Evolutionary conservation across 2,329 filamentous ascomycete genomes (phyloP).

Genomic region (Chrysosporium keratinophilum): DNA sequence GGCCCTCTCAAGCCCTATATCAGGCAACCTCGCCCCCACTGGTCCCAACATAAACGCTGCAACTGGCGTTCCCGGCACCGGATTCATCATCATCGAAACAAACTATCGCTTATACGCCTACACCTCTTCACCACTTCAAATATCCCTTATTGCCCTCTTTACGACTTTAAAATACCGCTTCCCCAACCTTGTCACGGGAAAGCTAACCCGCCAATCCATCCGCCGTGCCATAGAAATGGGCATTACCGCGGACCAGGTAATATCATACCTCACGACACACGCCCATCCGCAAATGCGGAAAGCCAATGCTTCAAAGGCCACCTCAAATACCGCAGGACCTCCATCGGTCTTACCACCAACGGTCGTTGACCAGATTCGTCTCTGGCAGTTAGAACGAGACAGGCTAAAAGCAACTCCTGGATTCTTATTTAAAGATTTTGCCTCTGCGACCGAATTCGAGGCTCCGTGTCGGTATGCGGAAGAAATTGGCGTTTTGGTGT

Average conservation of each 20-base stretch:
- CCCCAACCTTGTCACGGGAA: slow-evolving; percentile 85
- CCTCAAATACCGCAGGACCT: slow-evolving; percentile 31
- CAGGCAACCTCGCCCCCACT: slow-evolving; percentile 47
- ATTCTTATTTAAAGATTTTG: slow-evolving; percentile 85
- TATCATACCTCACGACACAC: slow-evolving; percentile 81
- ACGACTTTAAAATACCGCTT: slow-evolving; percentile 79
- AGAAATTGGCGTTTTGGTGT: slow-evolving; percentile 79
- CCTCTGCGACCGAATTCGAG: slow-evolving; percentile 54
- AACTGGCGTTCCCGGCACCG: slow-evolving; percentile 35
- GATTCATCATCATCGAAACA: slow-evolving; percentile 92
- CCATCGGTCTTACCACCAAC: slow-evolving; percentile 77
- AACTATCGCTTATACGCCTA: slow-evolving; percentile 98
- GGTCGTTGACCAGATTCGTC: slow-evolving; percentile 89
- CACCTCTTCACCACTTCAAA: slow-evolving; percentile 85
- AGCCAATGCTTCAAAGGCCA: slow-evolving; percentile 34
- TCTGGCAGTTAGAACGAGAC: slow-evolving; percentile 97
- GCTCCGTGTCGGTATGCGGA: slow-evolving; percentile 56
- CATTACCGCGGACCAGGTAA: slow-evolving; percentile 92
- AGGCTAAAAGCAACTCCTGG: slow-evolving; percentile 75
- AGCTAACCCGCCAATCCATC: slow-evolving; percentile 79
- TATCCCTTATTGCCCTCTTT: slow-evolving; percentile 86
- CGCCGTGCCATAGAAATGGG: slow-evolving; percentile 77
- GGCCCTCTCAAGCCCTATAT: slow-evolving; percentile 60
- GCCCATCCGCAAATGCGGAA: slow-evolving; percentile 90
- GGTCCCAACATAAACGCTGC: slow-evolving; percentile 22